Percentiles rank a stretch among this genome's conserved stretches.
These are phyloP conservation scores for Capronia coronata DNA, from an alignment of 2,329 filamentous ascomycete species.

Conservation along the genomic window DNA sequence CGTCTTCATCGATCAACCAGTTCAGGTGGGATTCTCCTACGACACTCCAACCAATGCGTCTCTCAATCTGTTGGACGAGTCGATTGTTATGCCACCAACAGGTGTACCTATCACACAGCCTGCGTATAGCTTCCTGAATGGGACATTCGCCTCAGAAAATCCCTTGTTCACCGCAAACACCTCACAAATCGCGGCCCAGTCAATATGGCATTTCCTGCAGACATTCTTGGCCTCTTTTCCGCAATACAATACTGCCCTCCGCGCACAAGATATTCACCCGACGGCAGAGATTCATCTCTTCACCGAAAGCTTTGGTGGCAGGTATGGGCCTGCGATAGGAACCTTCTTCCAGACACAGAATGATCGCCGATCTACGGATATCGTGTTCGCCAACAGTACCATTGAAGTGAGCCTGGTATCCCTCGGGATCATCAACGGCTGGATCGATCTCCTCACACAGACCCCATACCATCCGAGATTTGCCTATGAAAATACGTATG, in stretches of 20 bases:
- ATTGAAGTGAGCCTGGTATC: slow-evolving; percentile 42
- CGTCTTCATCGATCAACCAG: slow-evolving; percentile 43
- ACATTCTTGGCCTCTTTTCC: slow-evolving; percentile 55
- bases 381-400: slow-evolving; percentile 35
- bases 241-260: slow-evolving; percentile 48
- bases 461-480: slow-evolving; percentile 37
- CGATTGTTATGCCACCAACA: slow-evolving; percentile 31
- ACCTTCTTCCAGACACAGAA: slow-evolving; percentile 57
- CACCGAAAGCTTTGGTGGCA: slow-evolving; percentile 63
- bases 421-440: slow-evolving; percentile 65
- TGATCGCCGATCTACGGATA: slow-evolving; percentile 46
- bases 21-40: slow-evolving; percentile 47
- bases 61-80: slow-evolving; percentile 35
- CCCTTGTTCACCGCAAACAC: slow-evolving; percentile 31
- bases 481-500: slow-evolving; percentile 49
- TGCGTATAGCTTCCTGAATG: slow-evolving; percentile 46
- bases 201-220: slow-evolving; percentile 52
- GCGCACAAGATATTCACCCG: slow-evolving; percentile 32
- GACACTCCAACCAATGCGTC: slow-evolving; percentile 41
- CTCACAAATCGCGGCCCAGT: slow-evolving; percentile 43
- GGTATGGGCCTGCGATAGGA: slow-evolving; percentile 62
- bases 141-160: slow-evolving; percentile 49
- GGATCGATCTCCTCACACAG: slow-evolving; percentile 60
- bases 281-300: slow-evolving; percentile 57
- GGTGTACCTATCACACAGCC: slow-evolving; percentile 29